phyloP scores from a whole-genome alignment of 1,284 basidiomycete genomes.

The Tausonia pullulans region DNA sequence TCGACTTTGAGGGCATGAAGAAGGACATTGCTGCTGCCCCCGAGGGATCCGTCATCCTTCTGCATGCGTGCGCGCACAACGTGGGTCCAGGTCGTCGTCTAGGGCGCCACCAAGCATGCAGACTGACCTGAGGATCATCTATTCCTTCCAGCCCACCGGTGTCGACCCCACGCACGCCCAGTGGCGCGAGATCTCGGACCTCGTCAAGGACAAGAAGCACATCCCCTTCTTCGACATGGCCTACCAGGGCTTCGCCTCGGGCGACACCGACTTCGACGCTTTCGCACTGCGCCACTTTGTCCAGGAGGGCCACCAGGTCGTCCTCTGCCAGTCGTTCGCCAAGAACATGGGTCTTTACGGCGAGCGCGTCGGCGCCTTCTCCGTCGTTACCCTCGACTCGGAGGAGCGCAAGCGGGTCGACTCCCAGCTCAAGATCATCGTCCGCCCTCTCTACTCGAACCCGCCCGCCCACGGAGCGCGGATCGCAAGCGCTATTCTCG shows the following conservation, averaged over 20 bases:
- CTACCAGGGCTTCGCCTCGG: conserved; percentile 91
- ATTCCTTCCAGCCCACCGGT: conserved; percentile 90
- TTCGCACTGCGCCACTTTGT: conserved; percentile 94
- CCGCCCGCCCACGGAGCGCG: conserved; percentile 91
- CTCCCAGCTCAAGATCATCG: conserved; percentile 89
- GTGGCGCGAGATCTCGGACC: conserved; percentile 83
- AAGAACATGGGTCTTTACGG: conserved; percentile 99
- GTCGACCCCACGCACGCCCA: conserved; percentile 89
- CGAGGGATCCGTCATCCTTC: conserved; percentile 39
- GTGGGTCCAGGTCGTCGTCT: conserved; percentile 16
- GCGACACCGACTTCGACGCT: conserved; percentile 76
- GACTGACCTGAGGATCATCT: conserved; percentile 44
- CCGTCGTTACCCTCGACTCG: conserved; percentile 56
- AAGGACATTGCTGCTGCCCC: conserved; percentile 56
- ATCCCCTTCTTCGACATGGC: conserved; percentile 58
- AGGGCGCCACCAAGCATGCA: not conserved
- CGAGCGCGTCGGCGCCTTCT: conserved; percentile 93
- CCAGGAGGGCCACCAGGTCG: conserved; percentile 70
- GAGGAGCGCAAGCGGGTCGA: conserved; percentile 83
- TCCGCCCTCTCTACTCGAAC: conserved; percentile 98
- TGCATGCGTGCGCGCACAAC: conserved; percentile 45
- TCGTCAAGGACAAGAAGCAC: conserved; percentile 54
- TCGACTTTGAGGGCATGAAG: conserved; percentile 88
- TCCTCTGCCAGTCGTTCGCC: conserved; percentile 87
- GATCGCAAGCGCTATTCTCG: conserved; percentile 74